phyloP scores from a whole-genome alignment of 75 land plant genomes.

The Picea sitchensis region DNA sequence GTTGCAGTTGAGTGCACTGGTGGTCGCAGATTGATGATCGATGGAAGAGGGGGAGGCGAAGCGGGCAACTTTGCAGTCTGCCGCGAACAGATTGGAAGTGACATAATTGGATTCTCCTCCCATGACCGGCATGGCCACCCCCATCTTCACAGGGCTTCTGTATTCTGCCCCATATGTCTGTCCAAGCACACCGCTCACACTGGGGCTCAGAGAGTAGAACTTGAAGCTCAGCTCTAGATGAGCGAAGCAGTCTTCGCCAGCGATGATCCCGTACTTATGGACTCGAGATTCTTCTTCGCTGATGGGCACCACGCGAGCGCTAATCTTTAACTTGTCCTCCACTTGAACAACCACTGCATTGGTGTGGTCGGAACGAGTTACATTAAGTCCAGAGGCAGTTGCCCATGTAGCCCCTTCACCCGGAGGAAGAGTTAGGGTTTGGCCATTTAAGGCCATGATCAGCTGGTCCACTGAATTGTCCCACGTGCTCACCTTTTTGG shows the following conservation, averaged over 20 bases:
- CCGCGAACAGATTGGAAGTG: slow-evolving; percentile 13
- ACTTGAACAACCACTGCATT: slow-evolving; percentile 13
- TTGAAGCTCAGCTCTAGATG: slow-evolving; percentile 30
- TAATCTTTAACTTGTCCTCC: slow-evolving; percentile 12
- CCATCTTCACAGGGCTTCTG: slow-evolving; percentile 21
- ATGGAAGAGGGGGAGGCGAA: neutral
- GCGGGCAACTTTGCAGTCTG: slow-evolving; percentile 26
- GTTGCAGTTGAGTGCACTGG: neutral
- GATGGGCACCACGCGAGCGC: slow-evolving; percentile 30
- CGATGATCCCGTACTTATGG: slow-evolving; percentile 29
- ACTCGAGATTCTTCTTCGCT: slow-evolving; percentile 25
- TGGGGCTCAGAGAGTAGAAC: slow-evolving; percentile 15
- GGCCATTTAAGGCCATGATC: slow-evolving; percentile 19
- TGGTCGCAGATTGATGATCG: neutral
- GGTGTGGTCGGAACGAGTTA: neutral
- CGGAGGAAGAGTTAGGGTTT: slow-evolving; percentile 5
- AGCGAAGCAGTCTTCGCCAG: slow-evolving; percentile 23
- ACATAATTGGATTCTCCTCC: slow-evolving; percentile 15
- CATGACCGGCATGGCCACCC: slow-evolving; percentile 29
- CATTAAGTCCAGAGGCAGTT: neutral
- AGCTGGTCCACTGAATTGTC: slow-evolving; percentile 20
- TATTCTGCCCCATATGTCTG: slow-evolving; percentile 30
- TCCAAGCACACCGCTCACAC: slow-evolving; percentile 29
- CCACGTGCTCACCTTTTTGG: slow-evolving; percentile 21
- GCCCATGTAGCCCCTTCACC: slow-evolving; percentile 6